These are phyloP conservation scores for Aspergillus nomiae DNA, from an alignment of 2,329 filamentous ascomycete genomes.

Conservation along the genomic window DNA sequence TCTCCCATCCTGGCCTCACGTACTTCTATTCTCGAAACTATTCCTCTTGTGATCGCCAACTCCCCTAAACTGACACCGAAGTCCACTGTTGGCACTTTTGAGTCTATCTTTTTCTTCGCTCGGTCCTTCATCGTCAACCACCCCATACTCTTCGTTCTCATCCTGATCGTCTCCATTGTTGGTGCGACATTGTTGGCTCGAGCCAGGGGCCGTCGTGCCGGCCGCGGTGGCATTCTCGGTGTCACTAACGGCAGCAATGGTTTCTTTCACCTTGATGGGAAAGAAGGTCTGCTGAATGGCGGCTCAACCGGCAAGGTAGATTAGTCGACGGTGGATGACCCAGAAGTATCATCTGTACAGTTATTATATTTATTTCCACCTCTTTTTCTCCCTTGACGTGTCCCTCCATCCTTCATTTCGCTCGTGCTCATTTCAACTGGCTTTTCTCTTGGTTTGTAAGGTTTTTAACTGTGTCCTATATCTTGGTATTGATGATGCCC, in stretches of 20 bases:
- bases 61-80: conserved; percentile 53
- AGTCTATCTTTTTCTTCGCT: conserved; percentile 49
- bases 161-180: conserved; percentile 40
- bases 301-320: conserved; percentile 50
- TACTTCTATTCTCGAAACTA: conserved; percentile 85
- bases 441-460: conserved; percentile 12
- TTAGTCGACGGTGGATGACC: conserved; percentile 29
- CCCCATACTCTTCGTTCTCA: conserved; percentile 44
- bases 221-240: conserved; percentile 39
- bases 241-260: conserved; percentile 38
- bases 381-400: conserved; percentile 17
- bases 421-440: neutral
- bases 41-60: conserved; percentile 53
- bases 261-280: conserved; percentile 52
- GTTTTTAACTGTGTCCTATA: conserved; percentile 21
- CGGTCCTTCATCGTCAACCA: conserved; percentile 46
- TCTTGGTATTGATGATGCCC: conserved; percentile 14
- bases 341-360: conserved; percentile 34
- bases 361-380: conserved; percentile 30
- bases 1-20: conserved; percentile 87
- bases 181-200: conserved; percentile 37
- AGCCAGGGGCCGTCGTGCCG: conserved; percentile 32
- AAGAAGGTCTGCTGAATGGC: conserved; percentile 49
- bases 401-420: conserved; percentile 10
- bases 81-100: conserved; percentile 51